A percentile compares a stretch with the other conserved stretches of the same genome.
Conservation (phyloP, 306 rosid species). For the Sindora glabra region DNA sequence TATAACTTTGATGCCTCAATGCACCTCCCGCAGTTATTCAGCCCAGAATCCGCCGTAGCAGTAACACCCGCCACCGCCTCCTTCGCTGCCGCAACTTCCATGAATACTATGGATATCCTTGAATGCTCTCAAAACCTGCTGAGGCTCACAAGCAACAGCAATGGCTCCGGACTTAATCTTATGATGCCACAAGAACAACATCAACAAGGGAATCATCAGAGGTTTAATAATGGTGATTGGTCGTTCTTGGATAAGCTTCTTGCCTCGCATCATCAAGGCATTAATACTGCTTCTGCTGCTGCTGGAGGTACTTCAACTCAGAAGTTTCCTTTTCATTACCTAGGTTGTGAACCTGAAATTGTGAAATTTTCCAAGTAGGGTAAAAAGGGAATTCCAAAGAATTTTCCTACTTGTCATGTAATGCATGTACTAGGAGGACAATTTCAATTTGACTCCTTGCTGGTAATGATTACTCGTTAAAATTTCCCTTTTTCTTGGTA, state of each 20-base stretch:
- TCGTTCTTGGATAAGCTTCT: constrained; percentile 87
- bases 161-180: constrained; percentile 26
- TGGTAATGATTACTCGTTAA: constrained; percentile 9
- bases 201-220: constrained; percentile 36
- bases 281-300: constrained; percentile 17
- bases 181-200: too few species aligned
- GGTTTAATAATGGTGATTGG: constrained; percentile 70
- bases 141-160: constrained; percentile 54
- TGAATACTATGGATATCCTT: constrained; percentile 45
- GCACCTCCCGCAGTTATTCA: constrained; percentile 85
- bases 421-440: background rate
- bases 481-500: constrained; percentile 15
- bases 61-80: background rate
- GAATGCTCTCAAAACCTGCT: constrained; percentile 63
- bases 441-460: background rate
- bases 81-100: constrained; percentile 27
- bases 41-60: constrained; percentile 50
- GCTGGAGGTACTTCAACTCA: constrained; percentile 36
- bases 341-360: constrained; percentile 50
- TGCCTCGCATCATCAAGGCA: constrained; percentile 29
- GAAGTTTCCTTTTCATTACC: constrained; percentile 78
- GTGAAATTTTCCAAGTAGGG: constrained; percentile 60
- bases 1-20: constrained; percentile 51
- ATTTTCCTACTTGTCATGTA: background rate
- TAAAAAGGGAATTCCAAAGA: background rate